Percentiles rank a stretch among this genome's conserved stretches.
phyloP scores from a whole-genome alignment of 192 early-diverging fungal genomes.

The Anaeromyces robustus region DNA sequence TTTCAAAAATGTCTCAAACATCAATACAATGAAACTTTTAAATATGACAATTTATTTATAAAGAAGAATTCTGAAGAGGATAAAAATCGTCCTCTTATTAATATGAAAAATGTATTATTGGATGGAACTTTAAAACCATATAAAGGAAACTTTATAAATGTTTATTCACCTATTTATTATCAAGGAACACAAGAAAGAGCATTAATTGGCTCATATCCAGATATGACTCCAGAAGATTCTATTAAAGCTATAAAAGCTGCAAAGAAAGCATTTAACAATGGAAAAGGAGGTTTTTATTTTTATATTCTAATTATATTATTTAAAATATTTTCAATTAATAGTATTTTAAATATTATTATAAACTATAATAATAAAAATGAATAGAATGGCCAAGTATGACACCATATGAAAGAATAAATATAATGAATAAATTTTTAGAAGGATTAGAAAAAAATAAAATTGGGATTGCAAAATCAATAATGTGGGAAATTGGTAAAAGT shows the following conservation, averaged over 20 bases:
- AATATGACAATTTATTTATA: not conserved
- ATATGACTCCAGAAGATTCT: not conserved
- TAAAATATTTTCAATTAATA: no score
- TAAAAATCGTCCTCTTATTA: not conserved
- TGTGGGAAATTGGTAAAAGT: slow-evolving; percentile 6
- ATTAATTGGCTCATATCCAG: not conserved
- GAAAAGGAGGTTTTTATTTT: not conserved
- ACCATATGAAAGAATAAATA: not conserved
- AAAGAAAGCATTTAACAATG: not conserved
- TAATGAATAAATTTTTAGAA: slow-evolving; percentile 3
- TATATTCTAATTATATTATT: no score
- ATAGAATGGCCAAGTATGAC: slow-evolving; percentile 1
- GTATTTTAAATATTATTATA: no score
- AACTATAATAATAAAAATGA: not conserved
- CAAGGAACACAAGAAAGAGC: not conserved
- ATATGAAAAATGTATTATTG: not conserved
- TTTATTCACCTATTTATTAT: not conserved
- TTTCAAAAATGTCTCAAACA: not conserved
- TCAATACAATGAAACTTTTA: not conserved
- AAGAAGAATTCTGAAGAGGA: not conserved
- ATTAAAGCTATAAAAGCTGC: not conserved
- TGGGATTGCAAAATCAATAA: not conserved
- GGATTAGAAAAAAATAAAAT: not conserved
- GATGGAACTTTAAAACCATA: not conserved
- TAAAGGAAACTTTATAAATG: not conserved